Conservation (phyloP, 2,329 filamentous ascomycete genomes). For the Nothophoma quercina region DNA sequence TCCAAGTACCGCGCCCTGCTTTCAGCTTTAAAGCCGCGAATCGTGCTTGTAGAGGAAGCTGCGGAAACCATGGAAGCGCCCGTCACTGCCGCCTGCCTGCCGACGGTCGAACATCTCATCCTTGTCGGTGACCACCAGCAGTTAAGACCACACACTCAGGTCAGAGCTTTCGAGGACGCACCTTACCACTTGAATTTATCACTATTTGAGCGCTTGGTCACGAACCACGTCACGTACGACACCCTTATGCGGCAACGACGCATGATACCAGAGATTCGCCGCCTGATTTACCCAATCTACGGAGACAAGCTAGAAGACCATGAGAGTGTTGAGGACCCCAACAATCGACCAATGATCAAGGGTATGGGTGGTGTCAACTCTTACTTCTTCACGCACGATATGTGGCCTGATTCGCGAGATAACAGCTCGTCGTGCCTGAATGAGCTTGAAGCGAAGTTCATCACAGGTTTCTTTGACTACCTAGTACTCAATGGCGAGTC, state of each 20-base stretch:
- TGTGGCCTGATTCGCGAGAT: conserved; percentile 70
- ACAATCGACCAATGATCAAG: conserved; percentile 60
- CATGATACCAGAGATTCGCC: conserved; percentile 74
- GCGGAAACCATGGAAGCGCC: conserved; percentile 77
- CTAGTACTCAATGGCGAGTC: conserved; percentile 72
- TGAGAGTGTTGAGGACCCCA: conserved; percentile 56
- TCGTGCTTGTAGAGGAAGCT: conserved; percentile 80
- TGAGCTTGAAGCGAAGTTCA: conserved; percentile 75
- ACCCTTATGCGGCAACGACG: conserved; percentile 73
- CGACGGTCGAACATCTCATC: conserved; percentile 69
- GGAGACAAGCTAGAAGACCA: conserved; percentile 64
- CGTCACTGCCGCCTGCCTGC: conserved; percentile 66
- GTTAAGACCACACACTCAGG: conserved; percentile 72
- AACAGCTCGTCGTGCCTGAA: conserved; percentile 74
- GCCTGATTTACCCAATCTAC: conserved; percentile 69
- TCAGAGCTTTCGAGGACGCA: conserved; percentile 63
- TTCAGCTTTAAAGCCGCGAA: conserved; percentile 68
- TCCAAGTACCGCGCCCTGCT: conserved; percentile 80
- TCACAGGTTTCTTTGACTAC: conserved; percentile 75
- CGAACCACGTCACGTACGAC: conserved; percentile 68
- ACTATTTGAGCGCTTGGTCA: conserved; percentile 80
- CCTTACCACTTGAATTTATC: conserved; percentile 76
- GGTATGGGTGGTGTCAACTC: conserved; percentile 69
- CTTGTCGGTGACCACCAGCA: conserved; percentile 84
- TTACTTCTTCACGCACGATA: conserved; percentile 68